Evolutionary conservation across 805 yeast species (phyloP), one percentile per base, ranked within the genome.

Genomic region (Metschnikowia lunata): DNA sequence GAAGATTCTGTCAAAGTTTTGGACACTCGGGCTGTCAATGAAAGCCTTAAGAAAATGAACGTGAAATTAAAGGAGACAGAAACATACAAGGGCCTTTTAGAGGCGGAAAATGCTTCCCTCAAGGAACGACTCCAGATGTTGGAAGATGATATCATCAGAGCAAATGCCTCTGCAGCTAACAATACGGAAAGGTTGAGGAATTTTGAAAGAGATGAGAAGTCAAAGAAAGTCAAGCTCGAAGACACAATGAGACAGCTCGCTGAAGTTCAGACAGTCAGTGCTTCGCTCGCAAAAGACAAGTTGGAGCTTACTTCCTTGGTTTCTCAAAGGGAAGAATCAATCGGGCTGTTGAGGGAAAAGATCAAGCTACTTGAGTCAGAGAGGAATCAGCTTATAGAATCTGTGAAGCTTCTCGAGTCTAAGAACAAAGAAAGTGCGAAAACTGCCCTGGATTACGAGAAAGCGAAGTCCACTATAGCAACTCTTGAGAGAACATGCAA

Each of bases 1-100:
- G 79, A 71, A 47, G 86, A 82, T 36, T 76, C 83, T 6, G 75
- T 79, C 18, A 82, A 80, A 45, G 76, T 80, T 6, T 64, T 76
- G 34, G 83, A 80, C 56, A 71, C 80, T 4, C 78, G 78, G 45
- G 78, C 75, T 43, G 67, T 82, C 47, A 75, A 76, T 45, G 80
- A 78, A 23, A 78, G 83, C 45, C 64, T 88, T 23, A 73, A 74
- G 36, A 55, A 64, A 1, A 63, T 84, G 33, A 83, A 79, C 43
- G 55, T 50, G 23, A 69, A 71, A 43, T 51, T 71, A 37, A 65
- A 71, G 37, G 72, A 66, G 18, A 56, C 66, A 1, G 72, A 69
- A 48, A 46, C 52, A 6, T 50, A 45, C 11, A 66, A 65, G 43
- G 46, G 49, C 7, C 51, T 57, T 6, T 58, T 69, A 33, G 68